Conservation (phyloP, 768 basidiomycete genomes). For the Kwoniella sp. region DNA sequence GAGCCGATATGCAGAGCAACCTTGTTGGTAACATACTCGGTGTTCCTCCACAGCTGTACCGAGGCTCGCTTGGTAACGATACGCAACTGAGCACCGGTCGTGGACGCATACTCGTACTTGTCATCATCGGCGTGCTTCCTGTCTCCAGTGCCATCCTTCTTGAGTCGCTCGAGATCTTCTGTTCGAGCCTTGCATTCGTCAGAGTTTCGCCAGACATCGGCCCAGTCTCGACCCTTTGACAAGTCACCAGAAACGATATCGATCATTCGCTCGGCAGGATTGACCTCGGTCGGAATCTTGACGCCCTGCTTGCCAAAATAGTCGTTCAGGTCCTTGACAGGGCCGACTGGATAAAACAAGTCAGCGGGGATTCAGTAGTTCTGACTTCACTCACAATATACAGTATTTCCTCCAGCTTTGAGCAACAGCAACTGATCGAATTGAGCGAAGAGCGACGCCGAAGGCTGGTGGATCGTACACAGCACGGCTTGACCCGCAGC, state of each 20-base stretch:
- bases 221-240: slow-evolving; percentile 76
- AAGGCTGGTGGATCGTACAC: slow-evolving; percentile 67
- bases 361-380: background rate
- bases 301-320: slow-evolving; percentile 75
- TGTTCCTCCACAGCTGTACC: slow-evolving; percentile 62
- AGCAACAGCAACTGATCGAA: slow-evolving; percentile 78
- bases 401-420: slow-evolving; percentile 67
- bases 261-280: slow-evolving; percentile 68
- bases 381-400: slow-evolving; percentile 19
- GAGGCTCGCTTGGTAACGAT: slow-evolving; percentile 50
- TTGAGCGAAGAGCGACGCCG: slow-evolving; percentile 72
- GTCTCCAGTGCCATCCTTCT: slow-evolving; percentile 57
- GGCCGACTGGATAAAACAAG: slow-evolving; percentile 22
- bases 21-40: slow-evolving; percentile 57
- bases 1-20: slow-evolving; percentile 29
- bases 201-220: slow-evolving; percentile 74
- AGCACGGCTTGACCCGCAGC: slow-evolving; percentile 80
- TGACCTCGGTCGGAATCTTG: slow-evolving; percentile 64
- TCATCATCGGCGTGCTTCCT: slow-evolving; percentile 50
- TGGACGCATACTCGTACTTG: slow-evolving; percentile 60
- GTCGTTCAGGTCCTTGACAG: slow-evolving; percentile 41
- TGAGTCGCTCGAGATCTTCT: slow-evolving; percentile 59
- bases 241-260: slow-evolving; percentile 65
- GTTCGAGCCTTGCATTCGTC: slow-evolving; percentile 59
- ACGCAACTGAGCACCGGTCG: slow-evolving; percentile 64